Evolutionary conservation across 768 basidiomycete species (phyloP).

Genomic region (Pleurotus salmoneostramineus): DNA sequence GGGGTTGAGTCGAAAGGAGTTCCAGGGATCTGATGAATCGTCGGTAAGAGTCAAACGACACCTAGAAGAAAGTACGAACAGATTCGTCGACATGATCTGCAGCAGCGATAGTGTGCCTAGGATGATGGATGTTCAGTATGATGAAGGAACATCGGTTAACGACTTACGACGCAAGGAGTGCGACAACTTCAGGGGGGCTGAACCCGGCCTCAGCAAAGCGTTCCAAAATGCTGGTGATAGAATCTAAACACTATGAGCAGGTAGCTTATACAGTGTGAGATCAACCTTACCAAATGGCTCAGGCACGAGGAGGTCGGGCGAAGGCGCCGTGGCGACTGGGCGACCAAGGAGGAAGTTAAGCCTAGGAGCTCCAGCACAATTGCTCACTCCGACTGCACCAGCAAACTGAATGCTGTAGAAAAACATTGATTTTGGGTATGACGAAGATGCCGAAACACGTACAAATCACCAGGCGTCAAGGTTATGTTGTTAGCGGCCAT

Average conservation of each 20-base stretch:
- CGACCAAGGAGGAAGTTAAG: conserved; percentile 25
- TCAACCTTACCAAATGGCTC: conserved; percentile 15
- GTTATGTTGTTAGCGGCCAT: conserved; percentile 27
- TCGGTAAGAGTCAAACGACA: neutral
- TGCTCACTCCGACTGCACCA: conserved; percentile 24
- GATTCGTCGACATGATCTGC: conserved; percentile 18
- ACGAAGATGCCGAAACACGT: conserved; percentile 10
- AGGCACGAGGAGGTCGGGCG: conserved; percentile 16
- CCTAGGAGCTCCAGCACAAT: conserved; percentile 29
- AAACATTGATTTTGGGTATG: neutral
- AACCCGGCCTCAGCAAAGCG: conserved; percentile 9
- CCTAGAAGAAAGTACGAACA: conserved; percentile 1
- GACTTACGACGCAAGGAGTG: conserved; percentile 17
- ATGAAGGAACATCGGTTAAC: neutral
- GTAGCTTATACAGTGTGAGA: neutral
- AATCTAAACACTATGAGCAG: conserved; percentile 2
- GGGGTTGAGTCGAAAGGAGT: conserved; percentile 31
- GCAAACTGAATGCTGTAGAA: neutral
- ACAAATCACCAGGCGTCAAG: conserved; percentile 41
- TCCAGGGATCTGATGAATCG: conserved; percentile 10
- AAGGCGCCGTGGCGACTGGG: conserved; percentile 12
- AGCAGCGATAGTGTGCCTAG: conserved; percentile 16
- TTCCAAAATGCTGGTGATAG: conserved; percentile 13
- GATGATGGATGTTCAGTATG: neutral
- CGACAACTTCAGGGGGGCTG: conserved; percentile 11